Base-by-base conservation (phyloP, 768 basidiomycete species). In the Crassisporium funariophilum region DNA sequence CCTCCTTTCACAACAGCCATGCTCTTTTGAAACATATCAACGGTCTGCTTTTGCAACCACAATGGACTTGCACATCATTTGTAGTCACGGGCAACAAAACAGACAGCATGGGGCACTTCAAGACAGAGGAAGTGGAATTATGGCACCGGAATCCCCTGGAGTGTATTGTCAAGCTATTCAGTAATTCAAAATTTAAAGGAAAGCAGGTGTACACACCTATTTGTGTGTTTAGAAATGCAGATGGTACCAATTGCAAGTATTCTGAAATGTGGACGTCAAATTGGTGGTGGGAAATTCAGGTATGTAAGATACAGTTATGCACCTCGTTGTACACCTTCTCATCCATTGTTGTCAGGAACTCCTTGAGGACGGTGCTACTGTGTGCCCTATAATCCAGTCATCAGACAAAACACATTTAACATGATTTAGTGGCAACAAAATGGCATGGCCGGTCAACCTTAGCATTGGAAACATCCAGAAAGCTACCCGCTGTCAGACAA, bases 381-480 rank as follows among this genome's bases (percentile, higher is more conserved):
- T 72, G 2, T 60, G 63, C 2, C 69, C 72, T 1, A 41, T 76
- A 1, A 74, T 76, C 15, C 46, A 75, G 0, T 55, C 70, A 43
- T 60, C 62, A 0, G 62, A 68, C 27, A 68, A 68, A 22, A 66
- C 64, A 2, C 27, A 56, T n/a, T 39, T 76, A 0, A 63, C 68
- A 0, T 36, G 54, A 0, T 71, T 74, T 42, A n/a, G 52, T 2
- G 67, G 72, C 1, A 66, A 74, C 45, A 69, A 75, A 48, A 39
- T 39, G 15, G 67, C 71, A 11, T 74, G 69, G 64, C 73, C 73
- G 1, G 63, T 77, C 0, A 76, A 77, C 45, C 49, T 76, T 0
- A 65, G 69, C 0, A 62, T 73, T 34, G 72, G 69, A 0, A 73
- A 74, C 38, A 63, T 75, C 5, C 17, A 37, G 0, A 74, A 73